Conservation (phyloP, 106 monocot genomes). For the Iris macrosiphon region DNA sequence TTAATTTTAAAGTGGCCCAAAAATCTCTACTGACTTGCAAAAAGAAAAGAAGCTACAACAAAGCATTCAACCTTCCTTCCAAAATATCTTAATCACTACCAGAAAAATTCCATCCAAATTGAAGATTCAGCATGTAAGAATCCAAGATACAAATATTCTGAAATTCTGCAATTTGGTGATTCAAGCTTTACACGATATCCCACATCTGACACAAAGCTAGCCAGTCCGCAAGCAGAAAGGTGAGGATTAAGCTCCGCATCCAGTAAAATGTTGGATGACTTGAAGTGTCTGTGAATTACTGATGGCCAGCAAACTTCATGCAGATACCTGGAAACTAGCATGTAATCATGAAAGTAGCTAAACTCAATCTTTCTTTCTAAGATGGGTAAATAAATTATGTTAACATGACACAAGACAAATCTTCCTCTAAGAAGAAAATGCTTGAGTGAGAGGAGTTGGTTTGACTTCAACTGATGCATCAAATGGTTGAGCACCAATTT, state of each 20-base stretch:
- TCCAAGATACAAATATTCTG: not conserved
- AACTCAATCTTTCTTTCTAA: not conserved
- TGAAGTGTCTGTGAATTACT: slow-evolving; percentile 74
- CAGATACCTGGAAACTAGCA: slow-evolving; percentile 57
- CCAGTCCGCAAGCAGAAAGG: slow-evolving; percentile 71
- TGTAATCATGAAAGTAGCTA: not conserved
- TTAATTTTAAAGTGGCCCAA: no score
- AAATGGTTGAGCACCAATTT: no score
- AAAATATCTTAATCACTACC: no score
- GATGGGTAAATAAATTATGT: no score
- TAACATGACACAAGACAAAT: no score
- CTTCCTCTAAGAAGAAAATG: no score
- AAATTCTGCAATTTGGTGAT: not conserved
- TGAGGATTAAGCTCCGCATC: slow-evolving; percentile 73
- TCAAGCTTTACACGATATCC: slow-evolving; percentile 37
- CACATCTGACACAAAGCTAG: slow-evolving; percentile 24
- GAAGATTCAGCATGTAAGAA: not conserved
- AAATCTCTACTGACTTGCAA: no score
- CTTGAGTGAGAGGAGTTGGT: no score
- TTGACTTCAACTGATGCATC: no score
- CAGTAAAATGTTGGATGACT: slow-evolving; percentile 81
- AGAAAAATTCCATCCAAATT: no score
- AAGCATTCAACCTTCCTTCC: no score
- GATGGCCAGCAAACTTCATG: slow-evolving; percentile 92
- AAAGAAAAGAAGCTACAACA: no score